Conservation (phyloP, 2,329 filamentous ascomycete species). For the Diaporthe sp. region DNA sequence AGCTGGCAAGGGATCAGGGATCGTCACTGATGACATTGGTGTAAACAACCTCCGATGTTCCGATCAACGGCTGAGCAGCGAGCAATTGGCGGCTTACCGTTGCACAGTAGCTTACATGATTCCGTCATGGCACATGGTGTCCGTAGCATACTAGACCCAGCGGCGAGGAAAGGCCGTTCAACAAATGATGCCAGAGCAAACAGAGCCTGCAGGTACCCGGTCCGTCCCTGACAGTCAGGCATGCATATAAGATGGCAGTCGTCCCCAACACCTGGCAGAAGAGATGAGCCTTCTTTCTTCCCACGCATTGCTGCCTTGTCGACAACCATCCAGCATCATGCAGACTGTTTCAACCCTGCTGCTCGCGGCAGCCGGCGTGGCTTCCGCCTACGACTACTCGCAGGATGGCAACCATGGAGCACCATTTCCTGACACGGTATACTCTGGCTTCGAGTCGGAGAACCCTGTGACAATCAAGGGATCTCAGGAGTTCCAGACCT, state of each 20-base stretch:
- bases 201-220: background rate
- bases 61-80: background rate
- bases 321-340: constrained; percentile 32
- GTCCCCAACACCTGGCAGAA: background rate
- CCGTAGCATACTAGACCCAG: background rate
- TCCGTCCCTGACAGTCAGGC: background rate
- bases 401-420: constrained; percentile 30
- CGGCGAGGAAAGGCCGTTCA: background rate
- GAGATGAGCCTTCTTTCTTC: background rate
- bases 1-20: background rate
- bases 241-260: background rate
- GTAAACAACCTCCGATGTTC: background rate
- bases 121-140: constrained; percentile 7
- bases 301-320: constrained; percentile 25
- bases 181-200: background rate
- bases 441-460: constrained; percentile 25
- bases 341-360: constrained; percentile 24
- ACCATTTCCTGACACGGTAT: background rate
- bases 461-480: constrained; percentile 27
- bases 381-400: constrained; percentile 24
- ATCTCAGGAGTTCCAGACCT: constrained; percentile 18
- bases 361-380: constrained; percentile 26
- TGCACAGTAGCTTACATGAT: background rate
- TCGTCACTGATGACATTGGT: background rate
- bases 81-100: background rate